Base-by-base conservation (phyloP, 306 rosid genomes). In the Quercus dentata region DNA sequence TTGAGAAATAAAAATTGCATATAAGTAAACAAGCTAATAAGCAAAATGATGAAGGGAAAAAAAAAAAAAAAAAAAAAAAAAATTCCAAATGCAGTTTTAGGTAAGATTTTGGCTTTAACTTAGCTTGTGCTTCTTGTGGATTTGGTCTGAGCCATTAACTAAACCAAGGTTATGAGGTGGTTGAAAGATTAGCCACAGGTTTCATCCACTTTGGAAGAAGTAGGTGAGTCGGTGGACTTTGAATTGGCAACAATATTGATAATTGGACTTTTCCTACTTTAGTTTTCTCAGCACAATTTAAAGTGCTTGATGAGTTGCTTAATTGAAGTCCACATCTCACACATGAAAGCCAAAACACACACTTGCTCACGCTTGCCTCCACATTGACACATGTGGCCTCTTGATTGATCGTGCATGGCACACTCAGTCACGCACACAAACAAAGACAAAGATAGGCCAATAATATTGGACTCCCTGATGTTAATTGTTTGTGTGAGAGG, bases 381-480 rank as follows among this genome's bases (percentile, higher is more conserved):
- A 23, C 41, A 68, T 67, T 15, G 20, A 19, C 80, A 55, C 83
- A 23, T 21, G 8, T 30, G 14, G n/a, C 71, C 74, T 52, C 82
- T 81, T 35, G 80, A 64, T 25, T 33, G 75, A 74, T 12, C 15
- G 72, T 21, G 79, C 80, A 1, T 38, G 31, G 27, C 85, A 81
- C 88, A 51, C 71, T 82, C 85, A 67, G 19, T 49, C 58, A 1
- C 71, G 85, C 85, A 67, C 27, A 46, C 58, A 1, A 46, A 46
- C 3, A 19, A 49, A 35, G 25, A 59, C 4, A 58, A 1, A 49
- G 12, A 59, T 2, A 23, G 65, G 31, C 67, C 33, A 3, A 23
- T 59, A 59, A 21, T 23, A 23, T 59, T 59, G 72, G 72, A 14
- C 71, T 64, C 18, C 44, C 54, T 49, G 15, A 49, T 49, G 54